Base-by-base conservation (phyloP, 768 basidiomycete species). In the Hygrocybe coccinea region DNA sequence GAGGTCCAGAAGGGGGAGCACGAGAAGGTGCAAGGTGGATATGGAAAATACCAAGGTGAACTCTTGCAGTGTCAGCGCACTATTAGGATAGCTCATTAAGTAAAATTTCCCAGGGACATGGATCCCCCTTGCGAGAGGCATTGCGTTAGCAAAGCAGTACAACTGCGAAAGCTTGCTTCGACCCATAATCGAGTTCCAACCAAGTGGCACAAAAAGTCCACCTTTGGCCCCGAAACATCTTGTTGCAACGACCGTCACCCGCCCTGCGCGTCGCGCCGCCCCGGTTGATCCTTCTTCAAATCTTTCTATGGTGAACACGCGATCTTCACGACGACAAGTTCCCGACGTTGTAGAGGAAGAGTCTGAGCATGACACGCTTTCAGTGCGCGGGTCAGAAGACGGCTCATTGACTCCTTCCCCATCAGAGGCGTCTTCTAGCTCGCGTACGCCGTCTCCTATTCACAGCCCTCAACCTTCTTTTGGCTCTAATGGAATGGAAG, bases 1-100 rank as follows among this genome's bases (percentile, higher is more conserved):
- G 97, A 99, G 73, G 87, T 99, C 6, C 97, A 99, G 69, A 98
- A 98, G 69, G 97, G 95, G 24, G 91, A 93, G 63, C 97, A 99
- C 70, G 95, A 98, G 73, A 99, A 99, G 69, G 95, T 99, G 0
- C 97, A 99, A 70, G 97, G 97, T 21, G 97, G 97, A 2, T 99
- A 98, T 70, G 97, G 97, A 62, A 99, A 99, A 73, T 98, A 98
- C 68, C 97, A 99, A 79, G 97, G 97, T 95, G 50, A 59, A 81
- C 64, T 50, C 43, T 29, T 56, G 59, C 44, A 56, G 19, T 25
- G 34, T 37, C 24, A 43, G 54, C 52, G 55, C 63, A 39, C 21
- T 44, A 52, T 49, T 53, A 60, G 14, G 43, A 36, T 29, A 25
- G 33, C 17, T 45, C 21, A 33, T 43, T 58, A 61, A 55, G 54